A percentile compares a stretch with the other conserved stretches of the same genome.
Conservation (phyloP, 495 filamentous ascomycete species). For the Daldinia bambusicola region DNA sequence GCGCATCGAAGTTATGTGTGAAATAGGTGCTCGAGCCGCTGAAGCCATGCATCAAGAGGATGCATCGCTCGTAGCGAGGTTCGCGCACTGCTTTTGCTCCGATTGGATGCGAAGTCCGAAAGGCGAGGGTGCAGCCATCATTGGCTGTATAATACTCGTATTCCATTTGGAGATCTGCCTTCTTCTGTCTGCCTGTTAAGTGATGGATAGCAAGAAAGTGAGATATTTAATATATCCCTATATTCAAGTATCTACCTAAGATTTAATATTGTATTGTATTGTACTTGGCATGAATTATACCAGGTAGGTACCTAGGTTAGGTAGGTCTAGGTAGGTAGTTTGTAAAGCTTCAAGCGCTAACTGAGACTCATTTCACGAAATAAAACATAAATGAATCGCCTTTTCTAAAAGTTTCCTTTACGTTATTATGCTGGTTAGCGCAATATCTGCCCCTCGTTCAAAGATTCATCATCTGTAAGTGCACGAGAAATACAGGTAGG, state of each 20-base stretch:
- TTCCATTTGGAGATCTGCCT: constrained; percentile 38
- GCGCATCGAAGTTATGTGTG: constrained; percentile 49
- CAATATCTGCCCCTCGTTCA: background rate
- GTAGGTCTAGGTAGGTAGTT: too few relatives aligned
- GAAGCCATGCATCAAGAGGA: constrained; percentile 59
- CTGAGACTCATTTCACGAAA: background rate
- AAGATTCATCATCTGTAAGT: too few relatives aligned
- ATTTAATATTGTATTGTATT: too few relatives aligned
- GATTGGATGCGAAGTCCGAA: constrained; percentile 46
- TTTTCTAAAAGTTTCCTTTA: background rate
- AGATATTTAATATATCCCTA: too few relatives aligned
- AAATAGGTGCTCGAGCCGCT: constrained; percentile 58
- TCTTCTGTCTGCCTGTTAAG: constrained; percentile 5
- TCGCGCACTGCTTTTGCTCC: background rate
- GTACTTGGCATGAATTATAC: background rate
- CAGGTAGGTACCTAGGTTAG: too few relatives aligned
- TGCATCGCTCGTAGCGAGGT: constrained; percentile 26
- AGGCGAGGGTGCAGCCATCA: constrained; percentile 48
- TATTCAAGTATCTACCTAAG: too few relatives aligned
- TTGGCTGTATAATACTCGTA: constrained; percentile 45
- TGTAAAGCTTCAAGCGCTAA: background rate
- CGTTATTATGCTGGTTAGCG: background rate
- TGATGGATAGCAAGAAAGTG: too few relatives aligned
- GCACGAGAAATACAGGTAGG: too few relatives aligned
- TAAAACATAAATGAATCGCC: background rate